Percentiles rank a stretch among this genome's conserved stretches.
Evolutionary conservation across 2,329 filamentous ascomycete genomes (phyloP).

Genomic region (Fusarium sarcochroum): DNA sequence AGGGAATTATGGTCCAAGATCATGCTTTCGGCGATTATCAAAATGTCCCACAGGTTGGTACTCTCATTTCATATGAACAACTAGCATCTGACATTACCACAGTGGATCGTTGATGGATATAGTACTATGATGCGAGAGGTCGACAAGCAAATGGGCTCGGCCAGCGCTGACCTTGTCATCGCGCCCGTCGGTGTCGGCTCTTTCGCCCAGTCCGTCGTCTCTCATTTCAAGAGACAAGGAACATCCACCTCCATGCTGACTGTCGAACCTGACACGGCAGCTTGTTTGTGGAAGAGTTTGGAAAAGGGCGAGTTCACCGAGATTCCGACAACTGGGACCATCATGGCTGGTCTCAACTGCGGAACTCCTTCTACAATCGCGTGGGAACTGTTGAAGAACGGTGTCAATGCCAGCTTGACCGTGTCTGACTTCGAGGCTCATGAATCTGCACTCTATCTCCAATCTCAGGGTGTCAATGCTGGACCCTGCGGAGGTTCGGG

Average conservation of each 20-base stretch:
- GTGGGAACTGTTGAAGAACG: constrained; percentile 71
- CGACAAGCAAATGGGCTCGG: constrained; percentile 68
- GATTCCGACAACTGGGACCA: constrained; percentile 71
- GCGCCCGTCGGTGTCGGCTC: constrained; percentile 81
- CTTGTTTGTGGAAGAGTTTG: constrained; percentile 70
- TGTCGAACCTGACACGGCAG: constrained; percentile 78
- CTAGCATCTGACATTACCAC: neutral
- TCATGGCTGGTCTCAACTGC: constrained; percentile 82
- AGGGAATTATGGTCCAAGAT: constrained; percentile 75
- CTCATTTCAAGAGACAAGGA: constrained; percentile 70
- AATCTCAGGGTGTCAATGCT: constrained; percentile 60
- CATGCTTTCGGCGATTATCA: constrained; percentile 76
- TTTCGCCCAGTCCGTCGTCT: constrained; percentile 77
- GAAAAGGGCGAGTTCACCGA: constrained; percentile 61
- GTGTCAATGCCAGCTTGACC: constrained; percentile 72
- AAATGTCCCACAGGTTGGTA: constrained; percentile 69
- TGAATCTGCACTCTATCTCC: constrained; percentile 67
- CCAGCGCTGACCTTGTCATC: constrained; percentile 64
- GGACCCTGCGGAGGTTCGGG: constrained; percentile 76
- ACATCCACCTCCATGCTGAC: constrained; percentile 64
- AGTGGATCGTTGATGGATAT: constrained; percentile 86
- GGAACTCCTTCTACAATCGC: constrained; percentile 76
- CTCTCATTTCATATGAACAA: fast-evolving
- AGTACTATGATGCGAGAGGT: constrained; percentile 78
- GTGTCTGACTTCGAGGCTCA: constrained; percentile 76